Conservation (phyloP, 208 protist genomes). For the Wallacemonas rigidus region DNA sequence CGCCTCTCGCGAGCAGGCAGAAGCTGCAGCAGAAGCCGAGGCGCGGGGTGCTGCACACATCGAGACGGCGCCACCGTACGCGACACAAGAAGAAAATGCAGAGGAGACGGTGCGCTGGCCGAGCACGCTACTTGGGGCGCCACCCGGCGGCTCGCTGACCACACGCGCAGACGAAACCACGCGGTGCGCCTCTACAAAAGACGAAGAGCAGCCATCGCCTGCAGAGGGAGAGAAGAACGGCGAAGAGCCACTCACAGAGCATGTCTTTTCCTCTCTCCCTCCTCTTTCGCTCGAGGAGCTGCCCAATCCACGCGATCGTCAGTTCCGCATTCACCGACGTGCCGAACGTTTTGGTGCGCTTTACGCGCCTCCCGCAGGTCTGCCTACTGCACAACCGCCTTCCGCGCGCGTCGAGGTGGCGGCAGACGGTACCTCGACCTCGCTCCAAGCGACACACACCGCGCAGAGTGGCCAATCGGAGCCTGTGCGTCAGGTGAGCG, state of each 20-base stretch:
- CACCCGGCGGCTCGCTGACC: not conserved
- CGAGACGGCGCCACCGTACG: not conserved
- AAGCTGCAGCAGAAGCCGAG: not conserved
- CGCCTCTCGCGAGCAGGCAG: slow-evolving; percentile 2
- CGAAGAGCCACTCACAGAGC: not conserved
- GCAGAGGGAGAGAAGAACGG: not conserved
- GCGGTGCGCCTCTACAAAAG: too few species aligned
- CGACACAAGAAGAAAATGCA: not conserved
- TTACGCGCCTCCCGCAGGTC: not conserved
- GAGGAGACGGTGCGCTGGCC: slow-evolving; percentile 12
- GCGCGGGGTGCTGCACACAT: not conserved
- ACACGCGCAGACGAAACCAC: too few species aligned
- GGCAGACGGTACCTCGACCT: too few species aligned
- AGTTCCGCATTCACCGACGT: slow-evolving; percentile 33
- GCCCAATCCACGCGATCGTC: slow-evolving; percentile 18
- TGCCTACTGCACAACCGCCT: not conserved
- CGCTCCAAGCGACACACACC: too few species aligned
- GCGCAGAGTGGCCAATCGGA: too few species aligned
- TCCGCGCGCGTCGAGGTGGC: too few species aligned
- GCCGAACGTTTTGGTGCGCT: not conserved
- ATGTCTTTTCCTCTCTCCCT: slow-evolving; percentile 25
- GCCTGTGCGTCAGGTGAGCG: too few species aligned
- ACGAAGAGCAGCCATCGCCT: too few species aligned
- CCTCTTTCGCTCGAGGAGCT: slow-evolving; percentile 27
- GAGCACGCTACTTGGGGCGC: slow-evolving; percentile 3